Conservation (phyloP, 73 alveolate genomes). For the Symbiodinium natans region DNA sequence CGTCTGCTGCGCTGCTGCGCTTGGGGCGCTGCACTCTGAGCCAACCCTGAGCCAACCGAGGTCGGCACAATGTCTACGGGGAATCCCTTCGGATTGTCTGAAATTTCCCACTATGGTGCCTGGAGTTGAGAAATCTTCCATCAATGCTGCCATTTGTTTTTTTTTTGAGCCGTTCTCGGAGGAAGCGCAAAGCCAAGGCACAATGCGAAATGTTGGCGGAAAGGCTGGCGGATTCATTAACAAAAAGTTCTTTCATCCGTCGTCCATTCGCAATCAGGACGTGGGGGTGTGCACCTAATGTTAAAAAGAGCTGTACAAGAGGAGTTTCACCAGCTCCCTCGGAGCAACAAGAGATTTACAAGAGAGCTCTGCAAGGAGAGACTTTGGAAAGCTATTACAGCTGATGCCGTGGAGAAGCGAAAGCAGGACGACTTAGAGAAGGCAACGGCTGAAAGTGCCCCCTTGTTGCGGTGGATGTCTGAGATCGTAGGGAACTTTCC, state of each 20-base stretch:
- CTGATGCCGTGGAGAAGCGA: conserved; percentile 76
- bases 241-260: conserved; percentile 94
- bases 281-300: background rate
- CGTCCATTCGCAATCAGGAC: conserved; percentile 90
- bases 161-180: too few relatives aligned
- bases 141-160: too few relatives aligned
- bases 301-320: background rate
- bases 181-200: conserved; percentile 24
- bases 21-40: too few relatives aligned
- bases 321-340: background rate
- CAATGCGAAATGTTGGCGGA: conserved; percentile 92
- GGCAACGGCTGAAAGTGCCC: background rate
- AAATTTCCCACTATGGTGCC: conserved; percentile 89
- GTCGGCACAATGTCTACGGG: conserved; percentile 75
- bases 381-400: conserved; percentile 82
- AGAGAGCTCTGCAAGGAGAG: conserved; percentile 42
- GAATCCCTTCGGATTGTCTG: conserved; percentile 77
- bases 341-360: too few relatives aligned
- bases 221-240: conserved; percentile 93
- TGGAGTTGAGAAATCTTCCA: too few relatives aligned
- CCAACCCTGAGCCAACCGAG: too few relatives aligned
- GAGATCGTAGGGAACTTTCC: background rate
- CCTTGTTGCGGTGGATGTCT: background rate
- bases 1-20: too few relatives aligned
- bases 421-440: conserved; percentile 84